phyloP scores from a whole-genome alignment of 441 rosid genomes.

The Populus hybrid region DNA sequence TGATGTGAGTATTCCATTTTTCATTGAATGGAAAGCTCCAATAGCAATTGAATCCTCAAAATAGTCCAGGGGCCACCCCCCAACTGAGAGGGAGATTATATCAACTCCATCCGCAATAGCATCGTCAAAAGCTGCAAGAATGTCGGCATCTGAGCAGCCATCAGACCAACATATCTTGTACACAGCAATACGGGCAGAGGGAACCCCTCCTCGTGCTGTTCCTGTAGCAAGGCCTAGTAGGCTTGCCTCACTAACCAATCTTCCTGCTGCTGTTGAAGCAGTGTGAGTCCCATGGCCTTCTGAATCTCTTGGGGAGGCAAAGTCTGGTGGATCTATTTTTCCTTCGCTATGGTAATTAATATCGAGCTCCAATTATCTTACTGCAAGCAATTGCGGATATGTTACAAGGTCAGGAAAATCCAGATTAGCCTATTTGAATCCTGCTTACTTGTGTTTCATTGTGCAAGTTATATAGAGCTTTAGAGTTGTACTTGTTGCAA shows the following conservation, averaged over 20 bases:
- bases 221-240: slow-evolving; percentile 32
- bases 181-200: slow-evolving; percentile 64
- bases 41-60: slow-evolving; percentile 64
- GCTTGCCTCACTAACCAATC: slow-evolving; percentile 48
- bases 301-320: slow-evolving; percentile 58
- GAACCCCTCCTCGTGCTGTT: slow-evolving; percentile 66
- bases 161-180: slow-evolving; percentile 72
- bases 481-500: slow-evolving; percentile 49
- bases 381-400: slow-evolving; percentile 8
- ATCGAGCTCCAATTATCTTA: slow-evolving; percentile 70
- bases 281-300: slow-evolving; percentile 84
- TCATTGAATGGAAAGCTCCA: slow-evolving; percentile 70
- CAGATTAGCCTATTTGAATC: not conserved
- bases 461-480: not conserved
- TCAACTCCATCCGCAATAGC: slow-evolving; percentile 79
- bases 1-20: slow-evolving; percentile 59
- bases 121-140: slow-evolving; percentile 81
- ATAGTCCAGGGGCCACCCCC: slow-evolving; percentile 49
- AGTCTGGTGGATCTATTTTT: slow-evolving; percentile 12
- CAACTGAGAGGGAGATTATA: slow-evolving; percentile 73
- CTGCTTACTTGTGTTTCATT: not conserved
- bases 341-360: slow-evolving; percentile 52
- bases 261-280: slow-evolving; percentile 74
- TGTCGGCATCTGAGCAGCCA: slow-evolving; percentile 73
- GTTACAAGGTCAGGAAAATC: not conserved